Percentiles rank a stretch among this genome's conserved stretches.
Conservation (phyloP, 306 rosid species). For the Citrullus colocynthis region DNA sequence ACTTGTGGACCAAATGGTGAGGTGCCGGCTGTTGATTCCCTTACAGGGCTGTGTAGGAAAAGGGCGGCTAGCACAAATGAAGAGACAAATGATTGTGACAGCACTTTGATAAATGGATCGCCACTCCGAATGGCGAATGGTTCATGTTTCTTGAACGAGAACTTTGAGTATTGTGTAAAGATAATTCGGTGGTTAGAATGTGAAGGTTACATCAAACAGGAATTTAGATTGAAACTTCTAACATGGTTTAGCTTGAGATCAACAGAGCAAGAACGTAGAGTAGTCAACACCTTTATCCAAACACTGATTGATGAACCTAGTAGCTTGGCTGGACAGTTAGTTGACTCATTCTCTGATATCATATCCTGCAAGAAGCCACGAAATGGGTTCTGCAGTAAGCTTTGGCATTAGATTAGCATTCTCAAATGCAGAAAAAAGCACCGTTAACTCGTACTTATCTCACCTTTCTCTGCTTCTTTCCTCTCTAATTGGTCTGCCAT, state of each 20-base stretch:
- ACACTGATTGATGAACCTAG: constrained; percentile 88
- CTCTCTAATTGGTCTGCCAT: constrained; percentile 42
- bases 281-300: constrained; percentile 93
- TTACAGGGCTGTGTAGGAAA: constrained; percentile 53
- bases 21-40: constrained; percentile 87
- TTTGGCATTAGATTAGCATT: constrained; percentile 36
- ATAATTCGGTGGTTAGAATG: constrained; percentile 98
- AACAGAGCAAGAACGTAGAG: constrained; percentile 96
- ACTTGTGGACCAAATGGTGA: constrained; percentile 45
- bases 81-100: constrained; percentile 87
- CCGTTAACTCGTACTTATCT: constrained; percentile 19
- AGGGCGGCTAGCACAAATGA: constrained; percentile 52
- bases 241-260: constrained; percentile 99
- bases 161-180: constrained; percentile 94
- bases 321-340: constrained; percentile 96
- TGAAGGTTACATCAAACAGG: constrained; percentile 81
- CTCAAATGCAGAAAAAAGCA: constrained; percentile 4
- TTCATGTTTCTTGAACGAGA: constrained; percentile 74
- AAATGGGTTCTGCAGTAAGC: constrained; percentile 67
- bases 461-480: constrained; percentile 11
- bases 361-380: constrained; percentile 77
- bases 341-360: constrained; percentile 85
- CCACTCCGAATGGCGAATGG: constrained; percentile 47
- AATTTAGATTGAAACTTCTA: constrained; percentile 85
- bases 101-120: constrained; percentile 84